Conservation (phyloP, 2,329 filamentous ascomycete species). For the Curvularia sp. region DNA sequence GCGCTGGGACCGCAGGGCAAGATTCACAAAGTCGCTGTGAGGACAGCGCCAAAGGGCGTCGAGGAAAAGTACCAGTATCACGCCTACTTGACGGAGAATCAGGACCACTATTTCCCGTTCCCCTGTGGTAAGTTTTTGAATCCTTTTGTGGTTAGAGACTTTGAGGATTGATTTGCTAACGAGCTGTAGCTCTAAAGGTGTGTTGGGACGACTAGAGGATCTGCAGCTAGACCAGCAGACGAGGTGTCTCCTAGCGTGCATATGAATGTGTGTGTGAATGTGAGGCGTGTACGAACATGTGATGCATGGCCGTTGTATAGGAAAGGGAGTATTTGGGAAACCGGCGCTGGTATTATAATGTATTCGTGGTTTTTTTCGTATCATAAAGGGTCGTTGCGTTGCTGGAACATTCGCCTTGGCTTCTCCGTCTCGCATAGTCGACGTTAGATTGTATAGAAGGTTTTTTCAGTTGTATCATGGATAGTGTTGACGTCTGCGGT, state of each 20-base stretch:
- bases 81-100: slow-evolving; percentile 58
- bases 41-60: slow-evolving; percentile 21
- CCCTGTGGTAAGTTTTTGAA: slow-evolving; percentile 54
- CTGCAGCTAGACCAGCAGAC: neutral
- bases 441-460: neutral
- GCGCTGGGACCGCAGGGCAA: slow-evolving; percentile 51
- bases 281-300: neutral
- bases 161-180: slow-evolving; percentile 16
- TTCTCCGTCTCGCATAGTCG: neutral
- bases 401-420: neutral
- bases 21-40: slow-evolving; percentile 55
- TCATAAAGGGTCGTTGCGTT: neutral
- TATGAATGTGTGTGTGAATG: neutral
- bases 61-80: slow-evolving; percentile 50
- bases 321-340: neutral
- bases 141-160: neutral
- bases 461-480: neutral
- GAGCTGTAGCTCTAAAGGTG: slow-evolving; percentile 36
- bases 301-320: neutral
- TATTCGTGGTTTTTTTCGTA: neutral
- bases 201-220: slow-evolving; percentile 34
- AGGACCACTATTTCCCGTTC: slow-evolving; percentile 58
- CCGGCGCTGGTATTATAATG: neutral
- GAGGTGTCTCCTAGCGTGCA: neutral
- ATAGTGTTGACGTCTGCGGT: too few species aligned